Evolutionary conservation across 306 rosid genomes (phyloP), one percentile per base, ranked within the genome.

Genomic region (Trifolium repens): DNA sequence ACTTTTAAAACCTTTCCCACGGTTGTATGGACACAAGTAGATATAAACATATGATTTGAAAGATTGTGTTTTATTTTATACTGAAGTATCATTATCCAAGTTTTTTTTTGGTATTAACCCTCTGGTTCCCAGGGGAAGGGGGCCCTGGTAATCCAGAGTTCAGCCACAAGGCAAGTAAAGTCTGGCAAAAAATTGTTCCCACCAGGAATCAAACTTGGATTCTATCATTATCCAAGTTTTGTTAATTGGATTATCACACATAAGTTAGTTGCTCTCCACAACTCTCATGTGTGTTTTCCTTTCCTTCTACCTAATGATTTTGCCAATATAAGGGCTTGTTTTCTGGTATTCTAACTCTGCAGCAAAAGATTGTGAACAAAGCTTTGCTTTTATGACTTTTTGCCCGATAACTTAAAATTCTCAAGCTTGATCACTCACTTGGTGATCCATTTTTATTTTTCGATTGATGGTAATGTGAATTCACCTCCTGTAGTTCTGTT

Each of bases 331-430:
- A 32, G 37, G 67, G 61, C 40, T 46, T 77, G 42, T 76, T 81
- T 71, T 71, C 59, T 35, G 67, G 78, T 47, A 71, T 32, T 72
- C 40, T 15, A 32, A 32, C 35, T 32, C 35, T 32, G 69, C 67
- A 39, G 46, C n/a, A 76, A 75, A 75, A 58, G 44, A 74, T 64
- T 79, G 40, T 50, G 26, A 40, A 63, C 54, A 58, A 47, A 75
- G 65, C 70, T 22, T 54, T 77, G 39, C 43, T 83, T 62, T 46
- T 10, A 32, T 22, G 37, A 42, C 57, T 34, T 74, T 54, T 73
- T 68, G 2, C 43, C 10, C 0, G 16, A 35, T 57, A 46, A 9
- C 49, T 44, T 40, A 7, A 32, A 47, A 32, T 61, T 74, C 15
- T 61, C 65, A 17, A 53, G 49, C 67, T 46, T n/a, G 27, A 72